Evolutionary conservation across 176 grass and related monocot species (phyloP), one percentile per base, ranked within the genome.

Genomic region (Triticum urartu): DNA sequence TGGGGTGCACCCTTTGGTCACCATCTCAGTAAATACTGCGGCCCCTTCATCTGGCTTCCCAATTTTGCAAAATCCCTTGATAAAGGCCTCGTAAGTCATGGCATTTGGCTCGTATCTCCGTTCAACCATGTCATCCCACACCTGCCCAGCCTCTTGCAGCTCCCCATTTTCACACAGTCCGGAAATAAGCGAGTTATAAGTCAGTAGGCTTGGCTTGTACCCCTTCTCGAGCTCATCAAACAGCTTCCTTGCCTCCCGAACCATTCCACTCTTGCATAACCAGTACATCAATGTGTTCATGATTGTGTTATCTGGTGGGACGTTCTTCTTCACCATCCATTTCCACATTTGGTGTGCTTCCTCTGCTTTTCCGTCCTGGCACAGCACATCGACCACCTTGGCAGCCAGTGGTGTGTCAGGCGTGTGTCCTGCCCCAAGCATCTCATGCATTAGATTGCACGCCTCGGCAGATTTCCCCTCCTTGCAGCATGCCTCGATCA

Each of bases 101-200:
- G 81, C 68, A 86, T 92, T 97, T 61, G 95, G 92, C 48, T 68
- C 34, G 61, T 93, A 97, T 40, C 79, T 75, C 39, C 84, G 86
- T 67, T 94, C 90, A 9, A 94, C 75, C 88, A 97, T 94, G 71
- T 97, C 88, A 79, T 97, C 94, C 92, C 91, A 97, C 10, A 97
- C 64, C 67, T 59, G 67, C 14, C 88, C 86, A 61, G 95, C 92
- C 81, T 91, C 92, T 13, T 89, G 88, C 34, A 97, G 61, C 40
- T 94, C 85, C 47, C 90, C 92, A 35, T 94, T 92, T 60, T 92
- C 95, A 81, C 92, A 94, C 75, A 94, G 39, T 24, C 95, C 88
- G 1, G 74, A 75, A 34, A 97, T 97, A 61, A 97, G 92, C 1
- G 90, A 88, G 82, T 94, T 94, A 45, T 97, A 97, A 1, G 87